Conservation (phyloP, 371 early-diverging fungal species). For the Mortierella sp. region DNA sequence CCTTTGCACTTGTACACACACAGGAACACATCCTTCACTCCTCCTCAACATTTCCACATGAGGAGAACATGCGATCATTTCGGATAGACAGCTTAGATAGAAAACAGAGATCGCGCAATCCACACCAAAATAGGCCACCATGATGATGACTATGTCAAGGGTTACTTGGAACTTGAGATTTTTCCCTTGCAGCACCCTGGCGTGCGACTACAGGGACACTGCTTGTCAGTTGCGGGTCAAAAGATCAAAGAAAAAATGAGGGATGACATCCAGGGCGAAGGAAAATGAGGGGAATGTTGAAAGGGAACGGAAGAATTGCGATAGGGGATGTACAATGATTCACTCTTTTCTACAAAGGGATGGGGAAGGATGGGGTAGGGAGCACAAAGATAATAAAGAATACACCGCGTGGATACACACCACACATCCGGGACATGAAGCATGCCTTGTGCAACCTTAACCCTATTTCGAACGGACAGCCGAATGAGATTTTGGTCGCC, state of each 20-base stretch:
- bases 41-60: background rate
- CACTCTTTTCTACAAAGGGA: background rate
- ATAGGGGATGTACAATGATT: no score
- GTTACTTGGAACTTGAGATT: background rate
- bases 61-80: background rate
- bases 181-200: no score
- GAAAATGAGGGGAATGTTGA: background rate
- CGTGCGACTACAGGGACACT: no score
- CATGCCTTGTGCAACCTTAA: no score
- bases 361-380: background rate
- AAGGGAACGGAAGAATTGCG: background rate
- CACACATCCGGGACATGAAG: no score
- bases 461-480: no score
- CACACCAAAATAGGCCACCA: background rate
- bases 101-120: background rate
- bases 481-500: no score
- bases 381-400: no score
- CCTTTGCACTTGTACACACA: background rate
- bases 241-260: background rate
- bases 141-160: background rate
- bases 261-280: background rate
- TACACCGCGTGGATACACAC: no score
- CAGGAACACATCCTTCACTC: background rate
- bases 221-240: background rate
- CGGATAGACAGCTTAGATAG: background rate